These are phyloP conservation scores for Cyberlindnera samutprakarnensis DNA, from an alignment of 805 yeast genomes.

Conservation along the genomic window DNA sequence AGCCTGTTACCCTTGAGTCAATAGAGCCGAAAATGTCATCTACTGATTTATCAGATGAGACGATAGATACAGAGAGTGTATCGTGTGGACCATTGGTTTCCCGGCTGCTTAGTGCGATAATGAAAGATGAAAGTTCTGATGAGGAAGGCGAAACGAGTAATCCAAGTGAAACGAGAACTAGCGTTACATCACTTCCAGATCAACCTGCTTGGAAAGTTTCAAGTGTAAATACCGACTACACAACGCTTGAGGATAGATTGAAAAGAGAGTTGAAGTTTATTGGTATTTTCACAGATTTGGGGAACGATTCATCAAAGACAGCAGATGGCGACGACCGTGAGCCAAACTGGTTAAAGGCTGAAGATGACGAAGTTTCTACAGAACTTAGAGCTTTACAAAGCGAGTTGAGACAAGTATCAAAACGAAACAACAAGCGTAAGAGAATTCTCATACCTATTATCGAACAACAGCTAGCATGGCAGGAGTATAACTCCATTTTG, in stretches of 20 bases:
- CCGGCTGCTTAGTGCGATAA: slow-evolving; percentile 72
- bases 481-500: slow-evolving; percentile 81
- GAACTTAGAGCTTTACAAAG: slow-evolving; percentile 72
- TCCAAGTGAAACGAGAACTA: slow-evolving; percentile 20
- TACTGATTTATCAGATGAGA: slow-evolving; percentile 49
- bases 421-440: slow-evolving; percentile 61
- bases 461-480: slow-evolving; percentile 90
- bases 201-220: slow-evolving; percentile 43
- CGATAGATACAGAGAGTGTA: slow-evolving; percentile 62
- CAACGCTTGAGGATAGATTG: slow-evolving; percentile 77
- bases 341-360: slow-evolving; percentile 65
- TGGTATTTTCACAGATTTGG: slow-evolving; percentile 71
- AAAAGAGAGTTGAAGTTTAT: slow-evolving; percentile 83
- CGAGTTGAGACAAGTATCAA: slow-evolving; percentile 53
- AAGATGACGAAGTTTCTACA: slow-evolving; percentile 90
- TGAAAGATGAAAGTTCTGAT: slow-evolving; percentile 38
- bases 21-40: slow-evolving; percentile 52
- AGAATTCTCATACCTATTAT: slow-evolving; percentile 59
- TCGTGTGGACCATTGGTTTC: slow-evolving; percentile 91
- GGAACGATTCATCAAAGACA: slow-evolving; percentile 11
- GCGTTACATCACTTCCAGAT: slow-evolving; percentile 26
- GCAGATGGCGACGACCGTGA: slow-evolving; percentile 24
- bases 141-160: slow-evolving; percentile 14
- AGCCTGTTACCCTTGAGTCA: slow-evolving; percentile 33
- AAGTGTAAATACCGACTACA: slow-evolving; percentile 53